Evolutionary conservation across 352 stramenopile genomes (phyloP), one percentile per base, ranked within the genome.

Genomic region (Phytophthora hybrid): DNA sequence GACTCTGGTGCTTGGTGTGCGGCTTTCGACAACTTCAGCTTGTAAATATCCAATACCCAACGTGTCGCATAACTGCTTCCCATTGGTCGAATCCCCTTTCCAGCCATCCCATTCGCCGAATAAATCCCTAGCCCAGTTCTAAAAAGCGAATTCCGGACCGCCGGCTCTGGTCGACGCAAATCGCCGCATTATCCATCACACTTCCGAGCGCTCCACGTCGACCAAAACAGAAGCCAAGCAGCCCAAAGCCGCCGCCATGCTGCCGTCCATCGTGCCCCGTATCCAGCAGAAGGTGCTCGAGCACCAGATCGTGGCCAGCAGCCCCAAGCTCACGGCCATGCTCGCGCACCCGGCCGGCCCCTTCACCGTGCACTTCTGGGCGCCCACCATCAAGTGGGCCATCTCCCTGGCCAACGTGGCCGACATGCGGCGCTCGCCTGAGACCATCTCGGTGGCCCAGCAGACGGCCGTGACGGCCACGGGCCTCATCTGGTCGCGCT

Each of bases 311-410:
- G 74, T 93, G 46, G 84, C 83, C 59, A 80, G 72, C 59, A 92
- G 90, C 75, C 80, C 87, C 51, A 87, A 88, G 74, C 60, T 93
- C 69, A 69, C 63, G 65, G 65, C 81, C 34, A 65, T 97, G 59
- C 74, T 97, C 32, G 71, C 78, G 54, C 89, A 95, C 74, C 90
- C 90, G n/a, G 91, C 91, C 1, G 91, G 91, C 5, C 91, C 91
- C 13, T 97, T 97, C 73, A 97, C 90, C 18, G 88, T 97, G 31
- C 89, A 96, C 84, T 97, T 97, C 73, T 97, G 90, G 89, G 91
- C 91, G 39, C 91, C 91, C 34, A 86, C 81, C 32, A 92, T 96
- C 72, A 97, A 97, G 66, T 97, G 91, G 91, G 82, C 73, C 71
- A 95, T 97, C 69, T 92, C 87, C 54, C 41, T 97, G 23, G 84